Evolutionary conservation across 2,329 filamentous ascomycete genomes (phyloP), one percentile per base, ranked within the genome.

Genomic region (Alternaria solani): DNA sequence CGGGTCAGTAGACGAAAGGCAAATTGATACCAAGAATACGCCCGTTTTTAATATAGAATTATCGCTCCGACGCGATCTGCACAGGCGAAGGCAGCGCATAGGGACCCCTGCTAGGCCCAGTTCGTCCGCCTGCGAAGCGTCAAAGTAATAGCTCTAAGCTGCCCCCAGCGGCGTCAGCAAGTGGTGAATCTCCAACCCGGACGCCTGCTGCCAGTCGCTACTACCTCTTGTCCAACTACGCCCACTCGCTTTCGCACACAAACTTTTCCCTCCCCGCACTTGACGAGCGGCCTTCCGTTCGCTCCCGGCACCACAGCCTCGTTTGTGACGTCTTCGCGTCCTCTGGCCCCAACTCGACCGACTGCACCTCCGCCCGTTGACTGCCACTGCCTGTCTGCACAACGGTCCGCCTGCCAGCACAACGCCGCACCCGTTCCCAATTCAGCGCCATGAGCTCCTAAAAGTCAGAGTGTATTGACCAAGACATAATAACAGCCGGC

Each of bases 31-130:
- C 39, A 59, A 38, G 30, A 51, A 38, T 42, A 53, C 57, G 58
- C 59, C 63, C 57, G 59, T 64, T 59, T 63, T 60, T 61, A 65
- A 65, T 66, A 65, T 68, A 68, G 62, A 64, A 66, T 43, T 60
- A 65, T 66, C 66, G 61, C 64, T 67, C 68, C 63, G 62, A 55
- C 59, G 51, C 55, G 62, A 64, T 64, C 58, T 57, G 58, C 58
- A 28, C 57, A 57, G 41, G 58, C 58, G 58, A 56, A 25, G 14
- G 39, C 63, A 73, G 61, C 64, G 67, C 59, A 51, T 36, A 51
- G 32, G 32, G 12, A 71, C 63, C 70, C 67, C 56, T 67, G 69
- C 71, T 75, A 75, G 72, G 60, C 46, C 53, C 60, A 61, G 47
- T 61, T 58, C 55, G 59, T 60, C 57, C 60, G 62, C 63, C 58